These are phyloP conservation scores for Phyllosticta citribraziliensis DNA, from an alignment of 2,329 filamentous ascomycete species.

Conservation along the genomic window DNA sequence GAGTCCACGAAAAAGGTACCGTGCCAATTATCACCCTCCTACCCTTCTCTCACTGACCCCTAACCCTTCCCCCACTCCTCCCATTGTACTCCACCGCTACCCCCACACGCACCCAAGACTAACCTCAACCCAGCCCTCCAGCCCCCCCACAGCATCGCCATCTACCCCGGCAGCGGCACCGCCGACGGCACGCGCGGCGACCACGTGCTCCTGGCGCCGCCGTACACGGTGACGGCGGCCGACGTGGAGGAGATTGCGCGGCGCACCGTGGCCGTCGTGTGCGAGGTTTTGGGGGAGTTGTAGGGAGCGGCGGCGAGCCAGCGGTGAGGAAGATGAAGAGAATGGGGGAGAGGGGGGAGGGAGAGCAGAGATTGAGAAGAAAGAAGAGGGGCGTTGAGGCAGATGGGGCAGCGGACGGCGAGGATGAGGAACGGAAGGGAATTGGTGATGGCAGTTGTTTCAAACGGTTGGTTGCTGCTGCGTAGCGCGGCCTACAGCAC, in stretches of 20 bases:
- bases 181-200: slow-evolving; percentile 53
- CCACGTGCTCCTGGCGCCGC: slow-evolving; percentile 59
- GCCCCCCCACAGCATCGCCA: slow-evolving; percentile 40
- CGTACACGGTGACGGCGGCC: slow-evolving; percentile 51
- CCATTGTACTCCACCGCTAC: background rate
- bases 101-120: background rate
- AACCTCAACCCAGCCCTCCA: slow-evolving; percentile 25
- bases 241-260: slow-evolving; percentile 50
- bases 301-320: background rate
- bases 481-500: too few relatives aligned
- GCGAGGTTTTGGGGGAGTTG: slow-evolving; percentile 33
- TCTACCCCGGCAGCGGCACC: slow-evolving; percentile 56
- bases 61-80: too few relatives aligned
- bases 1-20: slow-evolving; percentile 43
- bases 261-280: slow-evolving; percentile 41
- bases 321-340: too few relatives aligned
- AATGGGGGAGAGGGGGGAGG: too few relatives aligned
- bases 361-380: background rate
- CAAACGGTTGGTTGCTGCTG: too few relatives aligned
- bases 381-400: background rate
- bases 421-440: too few relatives aligned
- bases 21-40: slow-evolving; percentile 8
- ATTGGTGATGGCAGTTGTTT: too few relatives aligned
- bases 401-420: background rate
- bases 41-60: background rate